Base-by-base conservation (phyloP, 2,329 filamentous ascomycete species). In the Aspergillus sp. region DNA sequence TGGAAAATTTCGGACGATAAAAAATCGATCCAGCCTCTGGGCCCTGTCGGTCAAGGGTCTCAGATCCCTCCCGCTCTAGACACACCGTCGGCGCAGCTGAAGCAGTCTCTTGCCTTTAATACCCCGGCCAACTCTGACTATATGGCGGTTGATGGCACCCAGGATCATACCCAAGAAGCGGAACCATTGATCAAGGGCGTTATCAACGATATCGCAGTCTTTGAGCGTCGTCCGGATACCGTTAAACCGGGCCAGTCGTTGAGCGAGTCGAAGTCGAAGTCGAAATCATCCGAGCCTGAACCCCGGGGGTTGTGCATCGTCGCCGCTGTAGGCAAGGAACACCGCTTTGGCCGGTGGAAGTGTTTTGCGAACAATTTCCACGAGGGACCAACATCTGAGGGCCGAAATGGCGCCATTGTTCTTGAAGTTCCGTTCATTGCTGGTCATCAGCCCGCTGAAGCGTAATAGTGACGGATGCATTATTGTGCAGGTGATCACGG, bases 1-100 rank as follows among this genome's bases (percentile, higher is more conserved):
- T 99, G 94, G 94, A 85, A 82, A 55, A 79, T 99, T 17, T 88
- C 85, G 49, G 84, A 89, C 40, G 93, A 96, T 69, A 94, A 92
- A 74, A 84, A 83, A 69, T 85, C 80, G 58, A 82, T 99, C 42
- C 86, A 94, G 64, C 74, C 83, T 0, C 72, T 90, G 7, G 91
- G 90, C 1, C 78, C 84, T 1, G 76, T 94, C 26, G 87, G 83
- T 11, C 59, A 53, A 38, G 60, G 62, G 7, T 42, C 58, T 44
- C 22, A 52, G 4, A 41, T 53, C 16, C 51, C 58, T 14, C 32
- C 54, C 1, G 47, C 54, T 13, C 58, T 65, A 53, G 55, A 65
- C 50, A 61, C 65, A 1, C 68, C 69, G 8, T 69, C 67, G 14
- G 60, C 61, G 44, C 69, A 72, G 52, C 56, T 71, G 42, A 67